Conservation (phyloP, 371 early-diverging fungal genomes). For the Choanephora cucurbitarum region DNA sequence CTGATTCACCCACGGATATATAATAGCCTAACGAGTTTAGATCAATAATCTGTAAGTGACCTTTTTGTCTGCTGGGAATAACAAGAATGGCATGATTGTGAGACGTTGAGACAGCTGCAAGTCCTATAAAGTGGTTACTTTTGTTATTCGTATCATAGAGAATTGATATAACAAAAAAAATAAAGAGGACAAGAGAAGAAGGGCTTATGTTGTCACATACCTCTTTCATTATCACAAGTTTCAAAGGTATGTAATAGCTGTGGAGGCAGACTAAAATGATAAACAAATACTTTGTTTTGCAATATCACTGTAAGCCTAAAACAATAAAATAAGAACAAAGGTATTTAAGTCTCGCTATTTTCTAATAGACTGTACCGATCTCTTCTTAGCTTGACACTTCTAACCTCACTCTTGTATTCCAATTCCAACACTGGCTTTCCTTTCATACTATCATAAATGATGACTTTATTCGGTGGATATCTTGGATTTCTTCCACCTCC, state of each 20-base stretch:
- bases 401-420: conserved; percentile 82
- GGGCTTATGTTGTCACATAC: no score
- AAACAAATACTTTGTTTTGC: conserved; percentile 82
- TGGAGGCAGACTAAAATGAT: conserved; percentile 73
- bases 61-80: conserved; percentile 78
- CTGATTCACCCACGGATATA: conserved; percentile 21
- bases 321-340: neutral
- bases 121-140: conserved; percentile 30
- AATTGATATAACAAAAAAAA: neutral
- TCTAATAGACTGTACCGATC: conserved; percentile 61
- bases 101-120: conserved; percentile 68
- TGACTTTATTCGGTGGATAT: conserved; percentile 90
- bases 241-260: conserved; percentile 80
- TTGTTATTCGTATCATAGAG: neutral
- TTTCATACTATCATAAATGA: conserved; percentile 85
- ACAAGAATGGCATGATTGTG: conserved; percentile 67
- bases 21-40: conserved; percentile 60
- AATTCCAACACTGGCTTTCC: conserved; percentile 74
- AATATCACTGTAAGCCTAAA: conserved; percentile 79
- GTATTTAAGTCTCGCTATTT: neutral
- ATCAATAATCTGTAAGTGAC: conserved; percentile 87
- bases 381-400: conserved; percentile 75
- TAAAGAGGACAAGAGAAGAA: no score
- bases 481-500: conserved; percentile 92
- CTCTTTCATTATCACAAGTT: conserved; percentile 82